A percentile compares a stretch with the other conserved stretches of the same genome.
These are phyloP conservation scores for Russula sp. DNA, from an alignment of 768 basidiomycete species.

Conservation along the genomic window DNA sequence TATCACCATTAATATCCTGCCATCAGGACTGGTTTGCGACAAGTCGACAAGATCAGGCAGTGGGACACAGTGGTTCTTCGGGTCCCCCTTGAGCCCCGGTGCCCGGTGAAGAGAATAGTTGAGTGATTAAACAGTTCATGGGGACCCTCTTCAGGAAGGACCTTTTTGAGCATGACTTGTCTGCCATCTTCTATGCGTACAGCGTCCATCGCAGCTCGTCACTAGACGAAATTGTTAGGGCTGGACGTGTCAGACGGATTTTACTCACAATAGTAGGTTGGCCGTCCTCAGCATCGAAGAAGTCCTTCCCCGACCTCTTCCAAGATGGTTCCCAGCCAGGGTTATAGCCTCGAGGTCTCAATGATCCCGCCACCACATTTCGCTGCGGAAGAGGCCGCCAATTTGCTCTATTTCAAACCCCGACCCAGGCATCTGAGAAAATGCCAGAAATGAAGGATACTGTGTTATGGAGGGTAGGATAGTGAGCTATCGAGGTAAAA, in stretches of 20 bases:
- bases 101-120: slow-evolving; percentile 16
- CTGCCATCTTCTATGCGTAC: slow-evolving; percentile 25
- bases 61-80: slow-evolving; percentile 29
- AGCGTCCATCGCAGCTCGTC: slow-evolving; percentile 27
- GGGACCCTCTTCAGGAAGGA: slow-evolving; percentile 20
- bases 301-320: slow-evolving; percentile 7
- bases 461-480: neutral
- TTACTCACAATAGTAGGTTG: slow-evolving; percentile 16
- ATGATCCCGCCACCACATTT: slow-evolving; percentile 22
- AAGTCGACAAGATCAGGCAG: slow-evolving; percentile 23
- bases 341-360: slow-evolving; percentile 16
- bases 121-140: slow-evolving; percentile 15
- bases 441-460: too few relatives aligned
- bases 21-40: neutral
- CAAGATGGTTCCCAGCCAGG: slow-evolving; percentile 21
- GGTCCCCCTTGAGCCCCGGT: slow-evolving; percentile 15
- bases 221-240: neutral
- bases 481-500: too few relatives aligned
- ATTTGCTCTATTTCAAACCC: neutral
- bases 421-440: neutral
- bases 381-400: slow-evolving; percentile 16
- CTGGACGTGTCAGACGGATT: too few relatives aligned
- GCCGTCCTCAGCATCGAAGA: slow-evolving; percentile 16
- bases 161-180: slow-evolving; percentile 30
- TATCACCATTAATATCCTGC: slow-evolving; percentile 26